These are phyloP conservation scores for Grosmannia serpens DNA, from an alignment of 2,329 filamentous ascomycete genomes.

Conservation along the genomic window DNA sequence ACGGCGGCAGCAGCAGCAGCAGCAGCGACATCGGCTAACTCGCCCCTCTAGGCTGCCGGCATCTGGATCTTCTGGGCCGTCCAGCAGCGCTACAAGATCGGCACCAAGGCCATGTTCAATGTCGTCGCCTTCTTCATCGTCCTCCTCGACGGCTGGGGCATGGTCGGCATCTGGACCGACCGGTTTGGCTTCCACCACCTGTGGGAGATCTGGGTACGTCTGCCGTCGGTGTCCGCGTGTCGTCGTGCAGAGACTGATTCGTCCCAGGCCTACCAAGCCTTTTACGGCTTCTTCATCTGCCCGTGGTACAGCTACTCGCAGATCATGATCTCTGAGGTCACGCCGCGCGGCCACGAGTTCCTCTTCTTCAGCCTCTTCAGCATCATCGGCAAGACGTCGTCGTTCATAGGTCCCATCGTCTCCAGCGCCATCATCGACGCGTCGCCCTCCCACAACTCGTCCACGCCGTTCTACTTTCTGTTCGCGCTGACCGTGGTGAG, in stretches of 20 bases:
- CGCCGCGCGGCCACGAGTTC: conserved; percentile 13
- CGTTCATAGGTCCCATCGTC: conserved; percentile 15
- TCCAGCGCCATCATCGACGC: conserved; percentile 14
- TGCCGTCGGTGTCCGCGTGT: no score
- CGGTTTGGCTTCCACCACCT: conserved; percentile 12
- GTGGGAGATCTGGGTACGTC: conserved; percentile 12
- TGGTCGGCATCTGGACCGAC: conserved; percentile 12
- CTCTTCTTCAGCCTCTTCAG: conserved; percentile 15
- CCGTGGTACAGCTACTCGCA: conserved; percentile 5
- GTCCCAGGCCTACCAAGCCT: conserved; percentile 1
- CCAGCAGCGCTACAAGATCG: conserved; percentile 13
- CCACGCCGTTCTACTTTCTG: conserved; percentile 1
- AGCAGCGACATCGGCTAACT: no score
- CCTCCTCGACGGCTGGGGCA: conserved; percentile 11
- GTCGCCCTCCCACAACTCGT: background rate
- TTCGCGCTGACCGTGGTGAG: background rate
- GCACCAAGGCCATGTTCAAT: conserved; percentile 14
- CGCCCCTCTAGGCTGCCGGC: background rate
- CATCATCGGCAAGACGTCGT: conserved; percentile 15
- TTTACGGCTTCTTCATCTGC: background rate
- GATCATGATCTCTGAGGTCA: conserved; percentile 16
- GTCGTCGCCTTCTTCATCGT: conserved; percentile 14
- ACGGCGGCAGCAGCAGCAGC: no score
- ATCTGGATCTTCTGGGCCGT: conserved; percentile 4
- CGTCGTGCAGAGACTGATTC: background rate